phyloP scores from a whole-genome alignment of 116 monocot species.

The Papilionanthe hybrid region DNA sequence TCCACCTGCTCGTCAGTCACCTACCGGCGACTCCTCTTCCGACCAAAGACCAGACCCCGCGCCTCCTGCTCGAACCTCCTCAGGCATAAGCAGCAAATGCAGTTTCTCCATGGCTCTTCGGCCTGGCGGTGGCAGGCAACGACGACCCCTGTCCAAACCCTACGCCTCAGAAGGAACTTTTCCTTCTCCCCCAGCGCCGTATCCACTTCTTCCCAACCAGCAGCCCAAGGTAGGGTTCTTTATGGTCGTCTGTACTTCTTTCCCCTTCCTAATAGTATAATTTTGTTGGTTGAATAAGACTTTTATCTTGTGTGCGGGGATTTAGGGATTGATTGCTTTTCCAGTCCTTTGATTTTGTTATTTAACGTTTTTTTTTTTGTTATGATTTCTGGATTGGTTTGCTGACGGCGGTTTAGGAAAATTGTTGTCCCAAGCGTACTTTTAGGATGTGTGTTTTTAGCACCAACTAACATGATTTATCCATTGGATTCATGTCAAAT shows the following conservation, averaged over 20 bases:
- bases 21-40: constrained; percentile 33
- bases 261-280: background rate
- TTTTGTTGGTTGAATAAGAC: background rate
- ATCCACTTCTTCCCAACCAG: constrained; percentile 57
- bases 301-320: too few species aligned
- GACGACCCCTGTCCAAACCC: constrained; percentile 5
- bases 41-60: constrained; percentile 13
- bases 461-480: too few species aligned
- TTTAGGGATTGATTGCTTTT: too few species aligned
- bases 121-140: constrained; percentile 23
- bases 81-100: constrained; percentile 9
- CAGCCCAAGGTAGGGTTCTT: constrained; percentile 28
- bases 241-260: background rate
- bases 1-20: constrained; percentile 49
- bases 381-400: background rate
- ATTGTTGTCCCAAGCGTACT: background rate
- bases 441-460: too few species aligned
- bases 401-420: background rate
- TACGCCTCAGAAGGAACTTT: constrained; percentile 28
- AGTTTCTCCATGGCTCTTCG: constrained; percentile 27
- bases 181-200: constrained; percentile 53
- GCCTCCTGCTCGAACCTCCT: constrained; percentile 13
- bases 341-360: too few species aligned
- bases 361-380: too few species aligned
- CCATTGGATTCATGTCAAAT: too few species aligned